Base-by-base conservation (phyloP, 164 flowering plant genomes). In the Aristolochia contorta region DNA sequence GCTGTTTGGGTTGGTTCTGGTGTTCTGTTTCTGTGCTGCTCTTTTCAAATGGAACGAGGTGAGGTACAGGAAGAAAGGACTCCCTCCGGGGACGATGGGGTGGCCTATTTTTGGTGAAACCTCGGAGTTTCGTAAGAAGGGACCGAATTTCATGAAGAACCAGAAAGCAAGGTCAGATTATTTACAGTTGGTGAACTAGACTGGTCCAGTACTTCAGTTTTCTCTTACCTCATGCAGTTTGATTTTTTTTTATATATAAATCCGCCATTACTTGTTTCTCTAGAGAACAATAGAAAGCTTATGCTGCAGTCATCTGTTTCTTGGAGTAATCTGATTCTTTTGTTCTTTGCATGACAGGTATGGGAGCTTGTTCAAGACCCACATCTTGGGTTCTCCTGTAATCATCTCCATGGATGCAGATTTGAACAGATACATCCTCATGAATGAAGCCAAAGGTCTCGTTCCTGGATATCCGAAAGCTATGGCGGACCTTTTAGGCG, bases 51-150 rank as follows among this genome's bases (percentile, higher is more conserved):
- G 96, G 96, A 89, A 87, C 75, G 89, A 83, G 60, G 61, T 92
- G 64, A 84, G 74, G 63, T 89, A 81, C 76, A 82, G 79, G 70
- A 87, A 79, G 78, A 87, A 84, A 68, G 87, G 89, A 0, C 69
- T 92, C 63, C 98, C 98, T 41, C 97, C 94, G 1, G 98, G 98
- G 4, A 89, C 98, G 18, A 92, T 89, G 98, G 98, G 97, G 12
- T 92, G 97, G 98, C 98, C 98, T 0, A 65, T 92, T 33, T 79
- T 89, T 75, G 98, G 98, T 0, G 98, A 89, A 59, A 92, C 98
- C 23, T 81, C 90, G 37, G 96, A 92, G 81, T 92, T 92, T 66
- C 87, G 89, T 4, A 89, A 82, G 52, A 89, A 77, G 49, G 97
- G 97, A 1, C 93, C 97, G 16, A 74, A 59, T 72, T 92, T 89